phyloP scores from a whole-genome alignment of 306 rosid species.

The Potentilla sterilis region DNA sequence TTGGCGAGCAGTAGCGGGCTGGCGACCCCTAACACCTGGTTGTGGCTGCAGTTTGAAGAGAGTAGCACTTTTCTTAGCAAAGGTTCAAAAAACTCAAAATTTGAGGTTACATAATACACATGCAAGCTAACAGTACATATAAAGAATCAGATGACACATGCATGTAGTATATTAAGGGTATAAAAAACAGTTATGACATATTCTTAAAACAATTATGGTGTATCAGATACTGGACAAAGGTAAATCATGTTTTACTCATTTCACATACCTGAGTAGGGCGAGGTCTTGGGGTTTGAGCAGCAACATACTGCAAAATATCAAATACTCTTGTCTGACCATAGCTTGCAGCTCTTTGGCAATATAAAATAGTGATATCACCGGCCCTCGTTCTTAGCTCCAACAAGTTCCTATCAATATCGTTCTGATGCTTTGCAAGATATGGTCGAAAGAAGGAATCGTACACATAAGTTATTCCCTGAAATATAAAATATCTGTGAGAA shows the following conservation, averaged over 20 bases:
- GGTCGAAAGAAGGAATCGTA: constrained; percentile 89
- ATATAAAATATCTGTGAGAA: constrained; percentile 21
- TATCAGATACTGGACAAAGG: no score
- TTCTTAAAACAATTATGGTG: not conserved
- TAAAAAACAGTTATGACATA: not conserved
- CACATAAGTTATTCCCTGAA: constrained; percentile 76
- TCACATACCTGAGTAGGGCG: constrained; percentile 65
- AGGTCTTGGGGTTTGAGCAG: constrained; percentile 62
- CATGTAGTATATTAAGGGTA: not conserved
- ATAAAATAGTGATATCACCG: constrained; percentile 55
- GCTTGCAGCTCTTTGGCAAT: constrained; percentile 75
- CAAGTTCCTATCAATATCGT: constrained; percentile 76
- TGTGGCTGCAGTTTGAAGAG: constrained; percentile 43
- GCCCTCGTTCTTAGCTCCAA: constrained; percentile 75
- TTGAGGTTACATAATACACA: not conserved
- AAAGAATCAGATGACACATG: not conserved
- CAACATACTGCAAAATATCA: constrained; percentile 74
- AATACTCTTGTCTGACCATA: constrained; percentile 76
- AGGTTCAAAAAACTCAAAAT: not conserved
- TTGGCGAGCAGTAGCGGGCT: no score
- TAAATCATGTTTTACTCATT: constrained; percentile 7
- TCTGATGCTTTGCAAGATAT: constrained; percentile 71
- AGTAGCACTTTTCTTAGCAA: constrained; percentile 5
- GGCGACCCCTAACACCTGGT: constrained; percentile 37
- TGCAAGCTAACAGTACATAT: not conserved